These are phyloP conservation scores for Puccinia coronata DNA, from an alignment of 1,284 basidiomycete species.

Conservation along the genomic window DNA sequence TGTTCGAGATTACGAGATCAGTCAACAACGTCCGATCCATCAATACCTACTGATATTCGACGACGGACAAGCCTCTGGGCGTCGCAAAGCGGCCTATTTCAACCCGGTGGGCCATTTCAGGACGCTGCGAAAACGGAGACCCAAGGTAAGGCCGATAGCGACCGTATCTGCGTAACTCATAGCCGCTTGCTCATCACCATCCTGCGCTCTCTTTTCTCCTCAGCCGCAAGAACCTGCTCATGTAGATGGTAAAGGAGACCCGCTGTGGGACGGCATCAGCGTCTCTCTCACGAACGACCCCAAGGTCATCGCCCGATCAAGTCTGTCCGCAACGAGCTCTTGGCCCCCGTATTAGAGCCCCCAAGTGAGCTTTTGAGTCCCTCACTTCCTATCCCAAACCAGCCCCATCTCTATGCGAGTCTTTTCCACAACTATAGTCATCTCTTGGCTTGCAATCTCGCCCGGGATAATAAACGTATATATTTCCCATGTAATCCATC, in stretches of 20 bases:
- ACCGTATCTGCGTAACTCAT: neutral
- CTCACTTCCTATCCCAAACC: neutral
- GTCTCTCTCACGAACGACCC: constrained; percentile 18
- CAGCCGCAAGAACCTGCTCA: constrained; percentile 19
- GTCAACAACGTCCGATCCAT: constrained; percentile 28
- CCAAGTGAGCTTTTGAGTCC: neutral
- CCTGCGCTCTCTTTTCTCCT: neutral
- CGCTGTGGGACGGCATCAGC: constrained; percentile 41
- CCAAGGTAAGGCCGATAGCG: constrained; percentile 1
- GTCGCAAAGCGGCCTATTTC: constrained; percentile 39
- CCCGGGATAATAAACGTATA: neutral
- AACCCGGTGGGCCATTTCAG: constrained; percentile 34
- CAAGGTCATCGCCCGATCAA: constrained; percentile 5
- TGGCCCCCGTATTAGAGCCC: constrained; percentile 7
- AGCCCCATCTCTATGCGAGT: neutral
- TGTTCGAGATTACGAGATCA: constrained; percentile 47
- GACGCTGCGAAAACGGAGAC: constrained; percentile 44
- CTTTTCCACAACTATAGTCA: neutral
- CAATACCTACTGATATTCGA: constrained; percentile 41
- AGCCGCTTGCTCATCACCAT: neutral
- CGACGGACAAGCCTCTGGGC: constrained; percentile 30
- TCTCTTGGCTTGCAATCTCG: neutral
- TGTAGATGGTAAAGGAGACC: constrained; percentile 11
- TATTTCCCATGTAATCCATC: neutral
- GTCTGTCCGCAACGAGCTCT: constrained; percentile 18